Evolutionary conservation across 2,329 filamentous ascomycete genomes (phyloP), one percentile per base, ranked within the genome.

Genomic region (Aspergillus spinulosporus): DNA sequence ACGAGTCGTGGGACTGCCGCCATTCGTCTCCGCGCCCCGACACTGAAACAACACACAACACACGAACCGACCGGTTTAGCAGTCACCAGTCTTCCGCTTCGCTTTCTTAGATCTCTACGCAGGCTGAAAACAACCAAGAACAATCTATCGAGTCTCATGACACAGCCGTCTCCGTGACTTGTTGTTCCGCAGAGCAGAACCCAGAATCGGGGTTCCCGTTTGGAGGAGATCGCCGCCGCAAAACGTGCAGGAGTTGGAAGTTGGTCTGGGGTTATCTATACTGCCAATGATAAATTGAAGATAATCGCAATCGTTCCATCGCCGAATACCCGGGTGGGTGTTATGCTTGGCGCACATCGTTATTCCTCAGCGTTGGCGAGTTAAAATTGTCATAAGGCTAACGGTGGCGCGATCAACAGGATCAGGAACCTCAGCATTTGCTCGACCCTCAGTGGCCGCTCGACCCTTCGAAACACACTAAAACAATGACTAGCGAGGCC

Each of bases 201-300:
- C 26, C 43, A 14, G 43, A 31, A 15, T 48, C 29, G 21, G 21
- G 15, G 29, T n/a, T 46, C 44, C 9, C 28, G 12, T 37, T 48
- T 15, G 36, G n/a, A 28, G 36, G 15, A 21, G 52, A 54, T 54
- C 52, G 52, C 49, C 45, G 28, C 31, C 46, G 12, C 46, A 49
- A 49, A 43, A 15, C 15, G 44, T 48, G 52, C 46, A 21, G 36
- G 15, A 53, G 21, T 47, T 53, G 14, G 28, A 42, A 36, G 45
- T 44, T 54, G 28, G 31, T 34, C 11, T 44, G 43, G 40, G 34
- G n/a, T 21, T 21, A 21, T 21, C 21, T 21, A 37, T 12, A 12
- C 7, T 12, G 4, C n/a, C 34, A 21, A 21, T 21, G 21, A 21
- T 21, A 21, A 21, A 21, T 21, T 21, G 21, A 21, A 21, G 21